Evolutionary conservation across 495 filamentous ascomycete species (phyloP), one percentile per base, ranked within the genome.

Genomic region (Daldinia caldariorum): DNA sequence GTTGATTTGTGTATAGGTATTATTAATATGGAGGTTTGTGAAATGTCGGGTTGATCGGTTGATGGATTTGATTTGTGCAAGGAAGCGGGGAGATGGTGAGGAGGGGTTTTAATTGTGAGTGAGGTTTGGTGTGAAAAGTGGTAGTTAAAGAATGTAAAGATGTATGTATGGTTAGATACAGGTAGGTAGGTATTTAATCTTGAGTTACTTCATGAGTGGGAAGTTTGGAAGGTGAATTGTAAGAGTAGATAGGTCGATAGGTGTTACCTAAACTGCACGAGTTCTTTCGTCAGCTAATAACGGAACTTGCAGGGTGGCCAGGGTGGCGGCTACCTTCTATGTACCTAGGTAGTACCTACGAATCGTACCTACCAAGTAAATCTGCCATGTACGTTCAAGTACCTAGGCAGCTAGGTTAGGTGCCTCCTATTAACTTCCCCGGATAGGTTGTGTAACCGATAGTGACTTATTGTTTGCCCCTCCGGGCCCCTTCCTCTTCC

Each of bases 381-480:
- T n/a, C 8, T 10, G 8, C 29, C 43, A 14, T 22, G 51, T 66
- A 71, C 37, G 9, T 20, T 26, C 18, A 62, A 34, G 69, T 71
- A 71, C 29, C 37, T 26, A 26, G 26, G 26, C 3, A 26, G 26
- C 1, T n/a, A n/a, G n/a, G n/a, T n/a, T n/a, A n/a, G n/a, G n/a
- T n/a, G n/a, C n/a, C n/a, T n/a, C n/a, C n/a, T 58, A 31, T n/a
- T 41, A 22, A 47, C 61, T 22, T 63, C 37, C 31, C 18, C 20
- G 7, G 12, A 5, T 29, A 22, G 26, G 31, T 53, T 29, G 49
- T 53, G 49, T 53, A 53, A 53, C 49, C 49, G 49, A 53, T 53
- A 6, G 49, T 50, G 58, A 71, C 69, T 47, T 63, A 54, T 39
- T 50, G 7, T 59, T 65, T 58, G 45, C 60, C 56, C 58, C n/a